phyloP scores from a whole-genome alignment of 192 early-diverging fungal genomes.

The Entomortierella chlamydospora region DNA sequence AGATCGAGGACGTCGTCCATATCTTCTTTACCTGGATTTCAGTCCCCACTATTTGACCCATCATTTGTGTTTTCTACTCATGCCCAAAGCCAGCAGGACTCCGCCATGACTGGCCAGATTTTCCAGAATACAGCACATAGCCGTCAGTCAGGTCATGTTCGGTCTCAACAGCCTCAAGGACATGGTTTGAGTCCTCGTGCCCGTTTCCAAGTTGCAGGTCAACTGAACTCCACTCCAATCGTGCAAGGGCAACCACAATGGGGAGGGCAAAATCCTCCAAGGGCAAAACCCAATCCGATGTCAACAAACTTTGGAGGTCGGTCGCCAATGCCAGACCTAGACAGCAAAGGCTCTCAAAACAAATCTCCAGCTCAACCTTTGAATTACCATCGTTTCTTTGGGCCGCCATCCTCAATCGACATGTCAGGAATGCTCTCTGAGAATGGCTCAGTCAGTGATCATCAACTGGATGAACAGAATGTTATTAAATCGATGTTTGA shows the following conservation, averaged over 20 bases:
- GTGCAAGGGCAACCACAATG: conserved; percentile 17
- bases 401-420: background rate
- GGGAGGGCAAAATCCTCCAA: conserved; percentile 2
- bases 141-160: background rate
- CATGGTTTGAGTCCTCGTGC: conserved; percentile 17
- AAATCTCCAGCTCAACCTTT: background rate
- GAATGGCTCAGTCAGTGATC: background rate
- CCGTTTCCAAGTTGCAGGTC: conserved; percentile 20
- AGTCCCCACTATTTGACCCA: conserved; percentile 39
- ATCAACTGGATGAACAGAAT: conserved; percentile 43
- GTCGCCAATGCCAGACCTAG: conserved; percentile 8
- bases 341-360: conserved; percentile 5
- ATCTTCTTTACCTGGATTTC: conserved; percentile 35
- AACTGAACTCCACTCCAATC: conserved; percentile 17
- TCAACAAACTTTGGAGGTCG: conserved; percentile 9
- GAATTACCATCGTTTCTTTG: conserved; percentile 40
- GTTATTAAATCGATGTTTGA: conserved; percentile 55
- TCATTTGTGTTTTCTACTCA: conserved; percentile 21
- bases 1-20: conserved; percentile 37
- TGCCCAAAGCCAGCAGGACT: conserved; percentile 9
- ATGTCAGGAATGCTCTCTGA: conserved; percentile 7
- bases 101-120: background rate
- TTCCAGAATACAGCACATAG: conserved; percentile 9
- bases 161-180: conserved; percentile 1
- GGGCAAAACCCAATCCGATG: conserved; percentile 8